These are phyloP conservation scores for Globisporangium nagaii DNA, from an alignment of 352 stramenopile genomes.

Conservation along the genomic window DNA sequence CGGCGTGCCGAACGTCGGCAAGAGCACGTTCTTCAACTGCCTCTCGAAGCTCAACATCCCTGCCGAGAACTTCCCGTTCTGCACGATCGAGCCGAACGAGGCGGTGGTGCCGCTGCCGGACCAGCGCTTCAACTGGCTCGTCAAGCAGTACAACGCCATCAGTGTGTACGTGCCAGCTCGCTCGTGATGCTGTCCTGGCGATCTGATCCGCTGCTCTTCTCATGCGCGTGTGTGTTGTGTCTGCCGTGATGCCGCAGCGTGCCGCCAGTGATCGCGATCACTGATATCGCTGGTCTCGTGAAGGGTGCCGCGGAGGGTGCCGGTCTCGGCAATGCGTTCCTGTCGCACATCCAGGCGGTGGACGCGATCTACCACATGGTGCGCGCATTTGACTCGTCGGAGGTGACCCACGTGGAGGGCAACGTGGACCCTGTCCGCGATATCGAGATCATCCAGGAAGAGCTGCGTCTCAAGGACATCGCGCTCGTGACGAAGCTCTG, in stretches of 20 bases:
- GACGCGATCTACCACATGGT: slow-evolving; percentile 99
- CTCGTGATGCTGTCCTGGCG: background rate
- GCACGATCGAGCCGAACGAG: slow-evolving; percentile 99
- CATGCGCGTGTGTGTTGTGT: background rate
- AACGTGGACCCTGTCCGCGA: slow-evolving; percentile 98
- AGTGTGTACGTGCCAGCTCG: slow-evolving; percentile 62
- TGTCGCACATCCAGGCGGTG: slow-evolving; percentile 98
- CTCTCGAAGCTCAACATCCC: slow-evolving; percentile 93
- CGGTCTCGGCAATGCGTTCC: slow-evolving; percentile 98
- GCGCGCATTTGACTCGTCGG: slow-evolving; percentile 95
- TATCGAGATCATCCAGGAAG: slow-evolving; percentile 98
- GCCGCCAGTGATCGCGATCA: slow-evolving; percentile 97
- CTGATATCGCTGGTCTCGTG: slow-evolving; percentile 99
- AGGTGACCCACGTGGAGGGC: slow-evolving; percentile 99
- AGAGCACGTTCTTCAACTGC: slow-evolving; percentile 99
- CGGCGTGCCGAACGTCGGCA: slow-evolving; percentile 99
- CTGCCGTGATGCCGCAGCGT: slow-evolving; percentile 35
- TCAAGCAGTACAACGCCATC: slow-evolving; percentile 92
- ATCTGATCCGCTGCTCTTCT: background rate
- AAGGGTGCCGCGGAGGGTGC: slow-evolving; percentile 95
- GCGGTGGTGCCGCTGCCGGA: slow-evolving; percentile 95
- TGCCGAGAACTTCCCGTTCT: slow-evolving; percentile 94
- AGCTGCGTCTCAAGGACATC: slow-evolving; percentile 98
- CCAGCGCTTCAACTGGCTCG: slow-evolving; percentile 99
- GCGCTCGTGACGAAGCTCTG: slow-evolving; percentile 80